Evolutionary conservation across 2,329 filamentous ascomycete species (phyloP).

Genomic region (Plectosphaerella sp.): DNA sequence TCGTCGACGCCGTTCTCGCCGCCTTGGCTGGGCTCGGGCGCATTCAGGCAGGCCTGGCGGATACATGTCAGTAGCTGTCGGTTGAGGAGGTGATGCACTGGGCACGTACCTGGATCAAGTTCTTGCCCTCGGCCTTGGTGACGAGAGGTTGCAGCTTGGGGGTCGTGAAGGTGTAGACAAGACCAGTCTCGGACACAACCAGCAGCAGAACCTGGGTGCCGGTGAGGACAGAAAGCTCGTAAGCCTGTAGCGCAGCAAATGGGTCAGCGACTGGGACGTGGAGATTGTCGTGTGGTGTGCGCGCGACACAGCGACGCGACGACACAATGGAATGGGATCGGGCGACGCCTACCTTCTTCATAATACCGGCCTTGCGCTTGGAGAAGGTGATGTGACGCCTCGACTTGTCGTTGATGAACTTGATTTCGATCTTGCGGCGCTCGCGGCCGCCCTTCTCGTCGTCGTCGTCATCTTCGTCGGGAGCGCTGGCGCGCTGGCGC

Average conservation of each 20-base stretch:
- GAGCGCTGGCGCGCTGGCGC: conserved; percentile 74
- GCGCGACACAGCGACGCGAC: background rate
- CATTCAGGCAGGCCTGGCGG: conserved; percentile 87
- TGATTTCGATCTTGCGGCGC: conserved; percentile 99
- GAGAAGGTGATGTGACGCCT: conserved; percentile 99
- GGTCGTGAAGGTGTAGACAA: conserved; percentile 98
- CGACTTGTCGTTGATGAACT: conserved; percentile 99
- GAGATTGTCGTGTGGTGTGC: background rate
- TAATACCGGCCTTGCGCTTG: conserved; percentile 98
- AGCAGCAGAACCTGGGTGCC: conserved; percentile 95
- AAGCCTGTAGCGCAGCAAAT: conserved; percentile 58
- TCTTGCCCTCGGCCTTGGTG: conserved; percentile 98
- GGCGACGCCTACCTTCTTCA: conserved; percentile 80
- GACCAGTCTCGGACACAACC: conserved; percentile 93
- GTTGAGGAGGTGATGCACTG: background rate
- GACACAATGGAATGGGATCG: background rate
- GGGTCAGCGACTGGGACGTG: conserved; percentile 7
- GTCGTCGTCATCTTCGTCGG: conserved; percentile 95
- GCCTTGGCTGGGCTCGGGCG: conserved; percentile 80
- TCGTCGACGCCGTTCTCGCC: conserved; percentile 79
- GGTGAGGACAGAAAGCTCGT: conserved; percentile 94
- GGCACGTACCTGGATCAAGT: conserved; percentile 84
- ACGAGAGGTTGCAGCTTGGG: conserved; percentile 97
- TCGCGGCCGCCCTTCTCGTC: conserved; percentile 97
- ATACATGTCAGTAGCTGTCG: background rate